Evolutionary conservation across 2,329 filamentous ascomycete species (phyloP).

Genomic region (Stagonosporopsis rhizophila): DNA sequence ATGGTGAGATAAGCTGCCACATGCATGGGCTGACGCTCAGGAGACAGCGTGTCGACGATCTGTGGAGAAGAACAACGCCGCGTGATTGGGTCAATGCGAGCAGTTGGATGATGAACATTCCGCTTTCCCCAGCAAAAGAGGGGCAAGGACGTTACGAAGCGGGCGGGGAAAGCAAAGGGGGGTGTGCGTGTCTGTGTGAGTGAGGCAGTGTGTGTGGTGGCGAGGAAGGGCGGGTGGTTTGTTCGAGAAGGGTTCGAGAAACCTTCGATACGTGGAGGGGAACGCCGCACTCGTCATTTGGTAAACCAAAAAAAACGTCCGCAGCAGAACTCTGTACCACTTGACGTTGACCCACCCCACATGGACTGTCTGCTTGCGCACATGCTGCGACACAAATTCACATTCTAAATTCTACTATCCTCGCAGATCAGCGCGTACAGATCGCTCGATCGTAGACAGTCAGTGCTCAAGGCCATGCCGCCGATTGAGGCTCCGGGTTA

Average conservation of each 20-base stretch:
- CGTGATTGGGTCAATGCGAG: too few relatives aligned
- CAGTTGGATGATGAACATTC: too few relatives aligned
- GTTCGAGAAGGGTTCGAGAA: constrained; percentile 9
- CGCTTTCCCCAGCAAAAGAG: not conserved
- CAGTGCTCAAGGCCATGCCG: not conserved
- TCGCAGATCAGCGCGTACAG: not conserved
- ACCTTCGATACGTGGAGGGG: not conserved
- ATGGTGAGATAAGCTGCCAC: not conserved
- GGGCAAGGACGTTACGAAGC: constrained; percentile 5
- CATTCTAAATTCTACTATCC: not conserved
- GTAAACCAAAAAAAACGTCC: too few relatives aligned
- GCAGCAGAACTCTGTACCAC: too few relatives aligned
- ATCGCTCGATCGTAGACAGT: not conserved
- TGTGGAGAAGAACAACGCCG: not conserved
- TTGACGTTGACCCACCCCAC: too few relatives aligned
- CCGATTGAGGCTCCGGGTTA: not conserved
- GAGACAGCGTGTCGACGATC: not conserved
- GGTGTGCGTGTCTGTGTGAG: not conserved
- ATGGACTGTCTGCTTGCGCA: not conserved
- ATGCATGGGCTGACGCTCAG: not conserved
- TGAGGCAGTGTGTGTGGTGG: not conserved
- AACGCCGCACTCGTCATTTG: too few relatives aligned
- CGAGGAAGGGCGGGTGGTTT: not conserved
- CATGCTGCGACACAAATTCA: not conserved
- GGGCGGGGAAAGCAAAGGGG: too few relatives aligned